Conservation (phyloP, 2,329 filamentous ascomycete genomes). For the Alternaria sp. region DNA sequence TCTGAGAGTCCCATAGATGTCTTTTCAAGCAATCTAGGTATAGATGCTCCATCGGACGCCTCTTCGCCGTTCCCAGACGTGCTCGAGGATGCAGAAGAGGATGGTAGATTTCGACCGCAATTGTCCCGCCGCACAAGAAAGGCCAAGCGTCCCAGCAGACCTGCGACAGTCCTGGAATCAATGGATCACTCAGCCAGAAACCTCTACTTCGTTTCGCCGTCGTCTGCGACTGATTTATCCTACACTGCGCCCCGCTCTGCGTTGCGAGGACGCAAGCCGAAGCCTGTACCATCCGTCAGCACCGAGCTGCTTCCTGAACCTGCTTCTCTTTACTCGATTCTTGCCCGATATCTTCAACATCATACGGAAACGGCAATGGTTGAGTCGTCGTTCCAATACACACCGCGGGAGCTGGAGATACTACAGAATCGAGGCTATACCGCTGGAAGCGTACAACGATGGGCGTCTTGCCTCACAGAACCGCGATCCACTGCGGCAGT, state of each 20-base stretch:
- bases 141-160: conserved; percentile 26
- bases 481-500: conserved; percentile 25
- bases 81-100: neutral
- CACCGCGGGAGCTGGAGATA: conserved; percentile 22
- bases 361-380: conserved; percentile 7
- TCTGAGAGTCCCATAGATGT: neutral
- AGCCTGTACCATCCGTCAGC: neutral
- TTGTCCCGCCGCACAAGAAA: conserved; percentile 23
- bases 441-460: conserved; percentile 24
- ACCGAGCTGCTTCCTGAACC: conserved; percentile 10
- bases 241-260: conserved; percentile 6
- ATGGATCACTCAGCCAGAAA: conserved; percentile 22
- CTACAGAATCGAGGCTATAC: conserved; percentile 28
- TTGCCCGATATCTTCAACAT: conserved; percentile 34
- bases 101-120: conserved; percentile 14
- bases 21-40: neutral
- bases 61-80: neutral
- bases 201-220: conserved; percentile 24
- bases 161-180: conserved; percentile 27
- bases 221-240: conserved; percentile 20
- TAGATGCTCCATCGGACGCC: neutral
- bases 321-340: conserved; percentile 32
- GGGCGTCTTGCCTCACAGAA: conserved; percentile 32
- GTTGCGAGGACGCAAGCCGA: neutral
- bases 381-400: conserved; percentile 21